Evolutionary conservation across 208 protist species (phyloP), one percentile per base, ranked within the genome.

Genomic region (Leishmania tarentolae): DNA sequence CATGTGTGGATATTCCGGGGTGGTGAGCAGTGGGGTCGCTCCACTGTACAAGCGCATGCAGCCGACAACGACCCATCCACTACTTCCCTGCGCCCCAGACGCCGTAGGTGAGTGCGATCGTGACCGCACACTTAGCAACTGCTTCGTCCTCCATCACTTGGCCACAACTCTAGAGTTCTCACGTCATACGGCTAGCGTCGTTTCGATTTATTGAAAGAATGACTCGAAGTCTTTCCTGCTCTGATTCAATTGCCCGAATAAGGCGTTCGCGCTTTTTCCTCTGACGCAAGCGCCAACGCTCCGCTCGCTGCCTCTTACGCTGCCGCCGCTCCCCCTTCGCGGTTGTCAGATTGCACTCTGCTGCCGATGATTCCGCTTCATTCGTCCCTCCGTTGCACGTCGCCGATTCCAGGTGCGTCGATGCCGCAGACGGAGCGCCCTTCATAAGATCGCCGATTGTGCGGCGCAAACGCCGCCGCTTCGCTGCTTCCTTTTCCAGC

Each of bases 191-290:
- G 56, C 80, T 78, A 17, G 90, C 91, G 76, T 94, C 90, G 13
- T 76, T 78, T 31, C 82, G 65, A 74, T 95, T 96, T 44, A 88
- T 86, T 1, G 79, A 65, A 79, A 95, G 87, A n/a, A 70, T 75
- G 79, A 97, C 78, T 2, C 88, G 86, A 57, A 97, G 88, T 47
- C 85, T 86, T 79, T 95, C 93, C 79, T 97, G 93, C 84, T 96
- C 93, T 24, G 78, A 75, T 72, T 96, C 90, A 76, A 97, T 97
- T 19, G 87, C 50, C 6, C 69, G 75, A 47, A 97, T 95, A 6
- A 97, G 84, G 2, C 46, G 47, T 50, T 90, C 81, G 0, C 91
- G 85, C 63, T 84, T 87, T 35, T 78, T 70, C 52, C 79, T 86
- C 47, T 73, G 86, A 8, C 83, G 79, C 56, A 66, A 66, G 7